Conservation (phyloP, 108 stramenopile species). For the Fragilaria radians region DNA sequence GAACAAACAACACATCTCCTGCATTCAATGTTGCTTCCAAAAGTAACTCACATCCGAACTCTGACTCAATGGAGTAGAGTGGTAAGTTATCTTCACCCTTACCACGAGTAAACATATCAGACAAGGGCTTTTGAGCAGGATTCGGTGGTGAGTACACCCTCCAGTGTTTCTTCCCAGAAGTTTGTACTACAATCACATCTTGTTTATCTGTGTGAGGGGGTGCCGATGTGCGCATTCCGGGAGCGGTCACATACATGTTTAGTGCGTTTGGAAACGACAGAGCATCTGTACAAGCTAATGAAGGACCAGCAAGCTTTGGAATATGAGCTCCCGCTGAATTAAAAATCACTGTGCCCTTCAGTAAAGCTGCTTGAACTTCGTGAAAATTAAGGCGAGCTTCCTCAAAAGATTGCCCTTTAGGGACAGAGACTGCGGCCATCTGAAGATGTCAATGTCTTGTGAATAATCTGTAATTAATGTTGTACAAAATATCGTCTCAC, state of each 20-base stretch:
- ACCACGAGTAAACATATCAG: constrained; percentile 87
- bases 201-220: constrained; percentile 95
- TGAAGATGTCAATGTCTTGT: constrained; percentile 12
- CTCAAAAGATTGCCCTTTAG: constrained; percentile 65
- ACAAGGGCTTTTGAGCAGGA: constrained; percentile 52
- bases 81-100: constrained; percentile 78
- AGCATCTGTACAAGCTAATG: constrained; percentile 75
- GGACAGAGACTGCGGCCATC: constrained; percentile 59
- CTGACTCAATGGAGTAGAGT: constrained; percentile 42
- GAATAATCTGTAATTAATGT: not conserved
- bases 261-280: constrained; percentile 66
- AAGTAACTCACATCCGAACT: constrained; percentile 40
- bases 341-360: constrained; percentile 81
- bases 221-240: constrained; percentile 69
- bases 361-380: constrained; percentile 54
- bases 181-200: constrained; percentile 90
- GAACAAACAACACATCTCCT: constrained; percentile 85
- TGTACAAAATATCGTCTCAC: constrained; percentile 2
- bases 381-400: constrained; percentile 72
- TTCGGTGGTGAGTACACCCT: constrained; percentile 61
- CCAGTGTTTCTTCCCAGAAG: constrained; percentile 80
- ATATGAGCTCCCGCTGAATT: constrained; percentile 80
- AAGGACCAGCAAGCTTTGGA: constrained; percentile 68
- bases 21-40: constrained; percentile 54
- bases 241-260: constrained; percentile 84